Evolutionary conservation across 805 yeast genomes (phyloP).

Genomic region (Kluyveromyces starmeri): DNA sequence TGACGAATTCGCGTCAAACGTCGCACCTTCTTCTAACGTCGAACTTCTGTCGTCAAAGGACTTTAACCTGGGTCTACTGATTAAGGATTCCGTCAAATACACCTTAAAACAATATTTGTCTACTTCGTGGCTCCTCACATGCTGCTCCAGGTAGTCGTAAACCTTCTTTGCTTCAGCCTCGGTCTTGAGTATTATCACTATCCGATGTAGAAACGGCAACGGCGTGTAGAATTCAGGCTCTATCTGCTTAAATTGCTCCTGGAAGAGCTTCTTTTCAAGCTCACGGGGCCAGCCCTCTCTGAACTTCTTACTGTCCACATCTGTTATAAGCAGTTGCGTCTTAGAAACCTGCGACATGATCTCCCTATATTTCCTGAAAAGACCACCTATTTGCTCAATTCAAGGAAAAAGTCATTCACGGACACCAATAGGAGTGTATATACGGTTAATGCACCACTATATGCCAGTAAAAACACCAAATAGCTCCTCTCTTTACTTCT

Average conservation of each 20-base stretch:
- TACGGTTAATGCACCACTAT: too few relatives aligned
- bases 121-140: conserved; percentile 8
- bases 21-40: too few relatives aligned
- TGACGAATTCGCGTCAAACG: too few relatives aligned
- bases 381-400: not conserved
- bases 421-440: too few relatives aligned
- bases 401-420: too few relatives aligned
- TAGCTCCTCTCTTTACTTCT: too few relatives aligned
- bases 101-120: conserved; percentile 17
- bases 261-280: conserved; percentile 19
- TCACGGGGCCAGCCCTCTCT: conserved; percentile 20
- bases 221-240: conserved; percentile 30
- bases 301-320: conserved; percentile 21
- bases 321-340: conserved; percentile 28
- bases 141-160: conserved; percentile 13
- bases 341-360: conserved; percentile 3
- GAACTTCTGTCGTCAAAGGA: conserved; percentile 9
- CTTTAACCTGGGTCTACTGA: conserved; percentile 23
- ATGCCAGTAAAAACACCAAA: too few relatives aligned
- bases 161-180: conserved; percentile 19
- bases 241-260: conserved; percentile 17
- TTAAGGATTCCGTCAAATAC: conserved; percentile 29
- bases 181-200: conserved; percentile 28
- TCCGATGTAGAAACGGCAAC: conserved; percentile 35
- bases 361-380: too few relatives aligned